phyloP scores from a whole-genome alignment of 2,329 filamentous ascomycete species.

The Ciborinia camelliae region DNA sequence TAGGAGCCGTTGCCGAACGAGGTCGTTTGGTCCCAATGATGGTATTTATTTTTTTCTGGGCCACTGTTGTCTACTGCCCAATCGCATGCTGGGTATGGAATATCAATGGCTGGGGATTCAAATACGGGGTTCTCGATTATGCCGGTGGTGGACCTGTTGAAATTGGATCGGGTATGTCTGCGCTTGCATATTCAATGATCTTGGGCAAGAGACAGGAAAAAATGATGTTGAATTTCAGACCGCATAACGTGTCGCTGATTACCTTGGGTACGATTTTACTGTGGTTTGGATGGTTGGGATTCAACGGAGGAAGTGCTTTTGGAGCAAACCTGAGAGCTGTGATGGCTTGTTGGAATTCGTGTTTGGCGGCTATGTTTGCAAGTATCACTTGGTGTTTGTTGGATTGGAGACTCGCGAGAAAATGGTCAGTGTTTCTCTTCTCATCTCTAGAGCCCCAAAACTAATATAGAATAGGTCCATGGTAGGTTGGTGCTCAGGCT shows the following conservation, averaged over 20 bases:
- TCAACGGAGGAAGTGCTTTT: slow-evolving; percentile 95
- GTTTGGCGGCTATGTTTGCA: slow-evolving; percentile 74
- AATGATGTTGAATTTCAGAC: slow-evolving; percentile 99
- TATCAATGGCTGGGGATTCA: slow-evolving; percentile 85
- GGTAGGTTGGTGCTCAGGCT: slow-evolving; percentile 70
- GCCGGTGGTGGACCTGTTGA: slow-evolving; percentile 96
- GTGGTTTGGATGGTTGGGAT: slow-evolving; percentile 98
- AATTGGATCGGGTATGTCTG: slow-evolving; percentile 89
- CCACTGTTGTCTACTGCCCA: slow-evolving; percentile 95
- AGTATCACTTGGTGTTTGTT: slow-evolving; percentile 92
- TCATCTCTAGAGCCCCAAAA: slow-evolving; percentile 36
- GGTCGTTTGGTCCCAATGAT: slow-evolving; percentile 89
- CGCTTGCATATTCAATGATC: slow-evolving; percentile 91
- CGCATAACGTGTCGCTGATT: slow-evolving; percentile 97
- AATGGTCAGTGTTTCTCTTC: slow-evolving; percentile 24
- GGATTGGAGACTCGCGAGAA: slow-evolving; percentile 72
- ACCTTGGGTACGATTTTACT: slow-evolving; percentile 92
- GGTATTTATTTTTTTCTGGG: slow-evolving; percentile 96
- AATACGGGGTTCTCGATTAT: slow-evolving; percentile 91
- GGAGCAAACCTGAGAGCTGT: slow-evolving; percentile 90
- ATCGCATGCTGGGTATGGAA: slow-evolving; percentile 98
- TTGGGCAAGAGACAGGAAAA: slow-evolving; percentile 95
- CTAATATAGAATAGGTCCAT: slow-evolving; percentile 55
- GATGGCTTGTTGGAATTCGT: slow-evolving; percentile 98
- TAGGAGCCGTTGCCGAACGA: slow-evolving; percentile 90